phyloP scores from a whole-genome alignment of 2,329 filamentous ascomycete genomes.

The Talaromyces funiculosus region DNA sequence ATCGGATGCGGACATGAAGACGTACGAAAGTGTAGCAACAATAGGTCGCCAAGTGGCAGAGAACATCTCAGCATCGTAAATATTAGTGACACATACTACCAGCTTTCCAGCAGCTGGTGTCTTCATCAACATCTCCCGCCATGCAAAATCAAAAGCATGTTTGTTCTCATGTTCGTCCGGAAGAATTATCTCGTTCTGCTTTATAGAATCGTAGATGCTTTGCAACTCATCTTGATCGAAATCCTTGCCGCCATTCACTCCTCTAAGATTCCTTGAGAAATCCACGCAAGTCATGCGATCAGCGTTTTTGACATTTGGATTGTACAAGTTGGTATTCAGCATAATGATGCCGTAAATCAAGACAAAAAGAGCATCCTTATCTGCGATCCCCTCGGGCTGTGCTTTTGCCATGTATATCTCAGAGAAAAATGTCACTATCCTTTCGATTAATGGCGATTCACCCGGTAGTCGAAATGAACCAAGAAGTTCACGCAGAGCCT shows the following conservation, averaged over 20 bases:
- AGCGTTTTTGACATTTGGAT: constrained; percentile 69
- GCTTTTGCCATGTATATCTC: constrained; percentile 73
- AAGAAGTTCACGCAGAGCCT: constrained; percentile 79
- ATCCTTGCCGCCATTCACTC: constrained; percentile 78
- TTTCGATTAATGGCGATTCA: constrained; percentile 86
- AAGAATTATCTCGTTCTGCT: constrained; percentile 87
- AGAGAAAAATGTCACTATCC: constrained; percentile 81
- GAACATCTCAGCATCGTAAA: constrained; percentile 98
- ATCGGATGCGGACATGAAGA: constrained; percentile 98
- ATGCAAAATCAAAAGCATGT: constrained; percentile 93
- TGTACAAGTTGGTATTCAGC: constrained; percentile 95
- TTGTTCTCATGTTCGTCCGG: constrained; percentile 97
- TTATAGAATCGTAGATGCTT: constrained; percentile 86
- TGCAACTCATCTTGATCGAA: constrained; percentile 79
- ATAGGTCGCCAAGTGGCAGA: constrained; percentile 92
- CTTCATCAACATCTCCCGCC: constrained; percentile 89
- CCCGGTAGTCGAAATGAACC: constrained; percentile 91
- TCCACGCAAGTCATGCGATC: constrained; percentile 80
- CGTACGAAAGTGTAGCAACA: constrained; percentile 89
- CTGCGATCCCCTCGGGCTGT: constrained; percentile 67
- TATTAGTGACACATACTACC: constrained; percentile 78
- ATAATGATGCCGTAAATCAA: constrained; percentile 96
- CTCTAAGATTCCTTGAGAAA: constrained; percentile 83
- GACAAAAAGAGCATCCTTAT: constrained; percentile 83
- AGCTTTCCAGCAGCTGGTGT: constrained; percentile 69